These are phyloP conservation scores for Venturia nashicola DNA, from an alignment of 2,329 filamentous ascomycete species.

Conservation along the genomic window DNA sequence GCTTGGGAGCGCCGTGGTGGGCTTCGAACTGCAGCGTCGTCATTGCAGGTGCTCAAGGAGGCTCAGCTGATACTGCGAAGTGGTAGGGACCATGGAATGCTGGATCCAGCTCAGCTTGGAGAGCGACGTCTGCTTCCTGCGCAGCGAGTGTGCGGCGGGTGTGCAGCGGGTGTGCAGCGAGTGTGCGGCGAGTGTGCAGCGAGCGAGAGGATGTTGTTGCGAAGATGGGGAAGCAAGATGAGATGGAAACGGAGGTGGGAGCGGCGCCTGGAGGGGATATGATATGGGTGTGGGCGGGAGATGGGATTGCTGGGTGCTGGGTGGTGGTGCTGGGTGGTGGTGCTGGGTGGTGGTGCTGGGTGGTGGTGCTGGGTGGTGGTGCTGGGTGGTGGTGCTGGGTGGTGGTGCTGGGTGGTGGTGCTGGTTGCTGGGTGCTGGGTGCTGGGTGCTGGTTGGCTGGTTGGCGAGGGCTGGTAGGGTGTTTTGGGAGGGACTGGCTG, in stretches of 20 bases:
- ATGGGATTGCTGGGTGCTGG: not conserved
- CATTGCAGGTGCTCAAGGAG: not conserved
- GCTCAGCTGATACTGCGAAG: not conserved
- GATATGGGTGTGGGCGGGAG: not conserved
- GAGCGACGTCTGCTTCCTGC: not conserved
- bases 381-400: too few species aligned
- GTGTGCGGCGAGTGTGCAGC: not conserved
- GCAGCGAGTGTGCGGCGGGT: not conserved
- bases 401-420: too few species aligned
- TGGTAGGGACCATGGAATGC: not conserved
- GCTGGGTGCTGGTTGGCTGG: not conserved
- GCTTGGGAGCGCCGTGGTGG: slow-evolving; percentile 7
- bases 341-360: too few species aligned
- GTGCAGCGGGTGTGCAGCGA: not conserved
- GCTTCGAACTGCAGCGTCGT: slow-evolving; percentile 5
- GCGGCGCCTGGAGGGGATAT: not conserved
- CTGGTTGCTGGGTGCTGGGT: too few species aligned
- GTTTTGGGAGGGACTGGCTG: not conserved
- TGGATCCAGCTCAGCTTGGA: not conserved
- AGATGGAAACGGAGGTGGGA: not conserved
- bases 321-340: too few species aligned
- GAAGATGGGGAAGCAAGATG: not conserved
- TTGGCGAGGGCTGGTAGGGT: not conserved
- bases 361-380: too few species aligned
- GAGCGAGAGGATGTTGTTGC: not conserved